These are phyloP conservation scores for Hypoxylon sp. DNA, from an alignment of 2,329 filamentous ascomycete species.

Conservation along the genomic window DNA sequence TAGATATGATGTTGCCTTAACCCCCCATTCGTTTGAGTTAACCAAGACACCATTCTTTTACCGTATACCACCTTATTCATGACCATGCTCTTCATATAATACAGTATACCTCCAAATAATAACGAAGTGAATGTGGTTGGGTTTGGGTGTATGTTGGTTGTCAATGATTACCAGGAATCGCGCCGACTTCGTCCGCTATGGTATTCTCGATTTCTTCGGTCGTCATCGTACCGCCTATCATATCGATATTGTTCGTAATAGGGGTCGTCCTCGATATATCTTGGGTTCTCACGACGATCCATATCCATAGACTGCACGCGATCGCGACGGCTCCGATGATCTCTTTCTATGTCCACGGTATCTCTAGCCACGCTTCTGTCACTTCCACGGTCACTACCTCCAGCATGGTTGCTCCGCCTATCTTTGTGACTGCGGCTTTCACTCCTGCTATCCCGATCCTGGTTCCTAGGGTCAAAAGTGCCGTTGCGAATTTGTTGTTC, in stretches of 20 bases:
- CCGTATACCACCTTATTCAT: neutral
- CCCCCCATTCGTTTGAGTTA: neutral
- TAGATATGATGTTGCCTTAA: slow-evolving; percentile 12
- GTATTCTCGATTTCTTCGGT: slow-evolving; percentile 8
- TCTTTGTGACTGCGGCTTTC: neutral
- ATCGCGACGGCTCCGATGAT: slow-evolving; percentile 30
- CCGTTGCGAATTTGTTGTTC: slow-evolving; percentile 32
- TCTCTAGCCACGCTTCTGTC: slow-evolving; percentile 31
- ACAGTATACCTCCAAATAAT: neutral
- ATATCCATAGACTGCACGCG: slow-evolving; percentile 39
- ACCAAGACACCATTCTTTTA: neutral
- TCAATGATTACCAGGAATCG: slow-evolving; percentile 47
- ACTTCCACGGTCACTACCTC: slow-evolving; percentile 10
- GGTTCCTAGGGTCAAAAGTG: slow-evolving; percentile 16
- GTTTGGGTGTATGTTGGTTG: neutral
- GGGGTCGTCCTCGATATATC: slow-evolving; percentile 39
- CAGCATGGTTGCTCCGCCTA: slow-evolving; percentile 5
- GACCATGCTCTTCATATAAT: neutral
- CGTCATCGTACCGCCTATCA: slow-evolving; percentile 27
- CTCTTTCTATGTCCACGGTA: slow-evolving; percentile 22
- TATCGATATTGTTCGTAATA: slow-evolving; percentile 42
- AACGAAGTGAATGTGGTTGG: neutral
- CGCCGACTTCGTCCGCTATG: slow-evolving; percentile 44
- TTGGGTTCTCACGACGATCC: slow-evolving; percentile 21
- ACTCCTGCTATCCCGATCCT: slow-evolving; percentile 5